Evolutionary conservation across 2,329 filamentous ascomycete genomes (phyloP), one percentile per base, ranked within the genome.

Genomic region (Neopestalotiopsis sp.): DNA sequence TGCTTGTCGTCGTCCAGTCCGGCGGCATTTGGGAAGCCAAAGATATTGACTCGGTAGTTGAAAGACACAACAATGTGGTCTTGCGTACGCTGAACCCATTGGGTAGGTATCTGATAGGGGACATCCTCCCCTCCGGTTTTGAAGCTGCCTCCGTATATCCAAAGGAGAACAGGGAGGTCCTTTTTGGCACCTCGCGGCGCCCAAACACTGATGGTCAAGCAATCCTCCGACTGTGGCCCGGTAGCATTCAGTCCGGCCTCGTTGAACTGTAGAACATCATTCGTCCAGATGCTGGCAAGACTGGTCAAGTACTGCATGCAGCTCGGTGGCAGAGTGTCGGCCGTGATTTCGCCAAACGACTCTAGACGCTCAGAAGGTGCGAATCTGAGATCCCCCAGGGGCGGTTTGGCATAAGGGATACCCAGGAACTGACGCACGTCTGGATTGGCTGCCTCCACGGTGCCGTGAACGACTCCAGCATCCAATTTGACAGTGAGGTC

Each of bases 321-420:
- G 12, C 79, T 78, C 5, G 75, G 72, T 0, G 78, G 75, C 56
- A 74, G 78, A 9, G 69, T 53, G 17, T 71, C 73, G 7, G 77
- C 75, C 28, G 75, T 58, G 38, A 77, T 66, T 2, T 71, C 68
- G 3, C 72, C 73, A 24, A 74, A 66, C 0, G 68, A 57, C 12
- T 70, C 68, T 32, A 71, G 75, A 6, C 73, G 67, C 38, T 76
- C 73, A 5, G 80, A 78, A 0, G 81, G 78, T 53, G 77, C 75
- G 72, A 81, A 82, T 10, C 89, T 83, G 61, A 89, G 80, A 67
- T 84, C 77, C 0, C 84, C 86, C 24, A 87, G 78, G 0, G 88
- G 88, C 38, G 88, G 85, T 68, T 87, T 83, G 2, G 87, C 88
- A 73, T 86, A 90, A 0, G 88, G 88, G 7, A 91, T 78, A 30